phyloP scores from a whole-genome alignment of 257 asterid species.

The Solanum boliviense region DNA sequence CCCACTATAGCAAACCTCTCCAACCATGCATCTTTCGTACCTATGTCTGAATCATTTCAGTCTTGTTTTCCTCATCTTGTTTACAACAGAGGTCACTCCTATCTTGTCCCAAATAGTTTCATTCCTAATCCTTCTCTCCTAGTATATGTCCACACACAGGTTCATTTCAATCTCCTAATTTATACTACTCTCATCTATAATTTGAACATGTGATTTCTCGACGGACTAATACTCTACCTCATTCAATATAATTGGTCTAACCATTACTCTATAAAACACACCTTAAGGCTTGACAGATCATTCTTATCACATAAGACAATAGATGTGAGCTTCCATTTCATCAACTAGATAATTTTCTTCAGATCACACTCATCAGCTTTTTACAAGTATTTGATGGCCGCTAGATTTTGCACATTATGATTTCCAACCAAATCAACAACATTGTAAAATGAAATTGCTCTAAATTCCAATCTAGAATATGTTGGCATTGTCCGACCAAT shows the following conservation, averaged over 20 bases:
- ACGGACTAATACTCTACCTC: background rate
- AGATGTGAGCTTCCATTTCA: background rate
- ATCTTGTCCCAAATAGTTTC: background rate
- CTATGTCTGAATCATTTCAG: background rate
- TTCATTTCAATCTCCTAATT: background rate
- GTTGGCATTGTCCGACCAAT: background rate
- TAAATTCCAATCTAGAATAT: background rate
- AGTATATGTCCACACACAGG: background rate
- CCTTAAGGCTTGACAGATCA: background rate
- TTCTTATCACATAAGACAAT: background rate
- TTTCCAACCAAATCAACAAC: background rate
- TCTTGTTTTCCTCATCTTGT: background rate
- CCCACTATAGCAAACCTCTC: background rate
- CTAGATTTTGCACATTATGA: background rate
- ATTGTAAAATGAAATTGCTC: background rate
- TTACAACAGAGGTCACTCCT: no score
- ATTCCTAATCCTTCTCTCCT: background rate
- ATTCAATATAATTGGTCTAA: background rate
- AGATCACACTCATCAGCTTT: background rate
- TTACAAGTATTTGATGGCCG: background rate
- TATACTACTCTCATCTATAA: background rate
- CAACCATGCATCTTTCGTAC: background rate
- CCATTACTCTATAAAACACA: background rate
- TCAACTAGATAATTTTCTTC: background rate
- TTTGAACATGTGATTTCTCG: rapidly evolving